These are phyloP conservation scores for Verticillium klebahnii DNA, from an alignment of 2,329 filamentous ascomycete genomes.

Conservation along the genomic window DNA sequence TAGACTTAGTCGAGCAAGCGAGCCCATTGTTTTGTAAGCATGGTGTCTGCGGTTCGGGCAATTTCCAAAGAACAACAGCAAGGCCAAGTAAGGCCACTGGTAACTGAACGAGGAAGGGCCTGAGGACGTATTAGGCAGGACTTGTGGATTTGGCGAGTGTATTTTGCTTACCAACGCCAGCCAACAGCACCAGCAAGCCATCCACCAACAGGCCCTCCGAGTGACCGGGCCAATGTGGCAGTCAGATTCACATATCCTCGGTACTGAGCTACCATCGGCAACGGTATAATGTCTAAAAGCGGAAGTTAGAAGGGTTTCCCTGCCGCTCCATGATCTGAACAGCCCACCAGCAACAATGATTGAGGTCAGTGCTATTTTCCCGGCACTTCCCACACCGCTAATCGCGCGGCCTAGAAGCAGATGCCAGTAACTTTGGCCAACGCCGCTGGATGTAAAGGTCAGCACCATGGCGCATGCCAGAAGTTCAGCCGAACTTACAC, in stretches of 20 bases:
- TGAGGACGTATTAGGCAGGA: no score
- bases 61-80: no score
- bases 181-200: background rate
- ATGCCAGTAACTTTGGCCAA: background rate
- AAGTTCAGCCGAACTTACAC: background rate
- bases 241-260: background rate
- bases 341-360: background rate
- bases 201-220: background rate
- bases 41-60: no score
- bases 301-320: no score
- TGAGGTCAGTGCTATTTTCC: background rate
- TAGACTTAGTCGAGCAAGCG: background rate
- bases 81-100: no score
- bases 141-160: no score
- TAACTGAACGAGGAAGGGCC: no score
- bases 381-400: background rate
- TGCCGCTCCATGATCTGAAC: no score
- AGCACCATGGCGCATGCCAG: background rate
- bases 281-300: background rate
- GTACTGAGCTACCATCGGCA: background rate
- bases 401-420: background rate
- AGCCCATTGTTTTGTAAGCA: no score
- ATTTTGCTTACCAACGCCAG: background rate
- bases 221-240: background rate
- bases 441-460: background rate